phyloP scores from a whole-genome alignment of 768 basidiomycete genomes.

The Tricholoma bakamatsutake region DNA sequence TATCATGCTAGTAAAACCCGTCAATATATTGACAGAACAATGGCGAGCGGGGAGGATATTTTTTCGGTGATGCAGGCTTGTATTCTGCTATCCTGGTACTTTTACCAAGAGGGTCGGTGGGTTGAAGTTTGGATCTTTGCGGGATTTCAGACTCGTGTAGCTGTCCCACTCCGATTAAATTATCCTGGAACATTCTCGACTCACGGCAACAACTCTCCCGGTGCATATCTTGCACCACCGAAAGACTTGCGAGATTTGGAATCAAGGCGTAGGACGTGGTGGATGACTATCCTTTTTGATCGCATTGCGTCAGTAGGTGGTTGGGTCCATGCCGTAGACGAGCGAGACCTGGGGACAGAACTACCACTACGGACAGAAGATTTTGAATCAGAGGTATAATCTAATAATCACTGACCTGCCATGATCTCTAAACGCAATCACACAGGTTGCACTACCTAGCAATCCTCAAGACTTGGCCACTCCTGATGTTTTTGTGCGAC shows the following conservation, averaged over 20 bases:
- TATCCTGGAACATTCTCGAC: conserved; percentile 80
- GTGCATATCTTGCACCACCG: conserved; percentile 76
- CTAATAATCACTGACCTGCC: background rate
- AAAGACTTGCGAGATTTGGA: conserved; percentile 73
- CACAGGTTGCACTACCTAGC: conserved; percentile 52
- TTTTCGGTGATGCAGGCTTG: conserved; percentile 86
- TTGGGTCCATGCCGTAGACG: conserved; percentile 83
- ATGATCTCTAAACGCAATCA: background rate
- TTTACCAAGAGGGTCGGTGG: conserved; percentile 86
- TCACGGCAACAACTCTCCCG: conserved; percentile 61
- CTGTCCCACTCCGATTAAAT: conserved; percentile 76
- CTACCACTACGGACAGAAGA: conserved; percentile 70
- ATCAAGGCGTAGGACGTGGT: conserved; percentile 79
- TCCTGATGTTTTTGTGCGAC: conserved; percentile 60
- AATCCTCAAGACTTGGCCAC: conserved; percentile 72
- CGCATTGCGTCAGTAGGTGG: conserved; percentile 77
- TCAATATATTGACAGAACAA: conserved; percentile 81
- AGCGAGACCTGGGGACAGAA: conserved; percentile 80
- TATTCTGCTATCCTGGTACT: conserved; percentile 84
- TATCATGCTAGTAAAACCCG: conserved; percentile 85
- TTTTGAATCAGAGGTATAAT: conserved; percentile 66
- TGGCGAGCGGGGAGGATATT: conserved; percentile 85
- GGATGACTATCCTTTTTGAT: conserved; percentile 87
- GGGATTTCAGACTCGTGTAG: conserved; percentile 76
- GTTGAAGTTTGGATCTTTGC: conserved; percentile 92